These are phyloP conservation scores for Pseudocercospora fuligena DNA, from an alignment of 2,329 filamentous ascomycete genomes.

Conservation along the genomic window DNA sequence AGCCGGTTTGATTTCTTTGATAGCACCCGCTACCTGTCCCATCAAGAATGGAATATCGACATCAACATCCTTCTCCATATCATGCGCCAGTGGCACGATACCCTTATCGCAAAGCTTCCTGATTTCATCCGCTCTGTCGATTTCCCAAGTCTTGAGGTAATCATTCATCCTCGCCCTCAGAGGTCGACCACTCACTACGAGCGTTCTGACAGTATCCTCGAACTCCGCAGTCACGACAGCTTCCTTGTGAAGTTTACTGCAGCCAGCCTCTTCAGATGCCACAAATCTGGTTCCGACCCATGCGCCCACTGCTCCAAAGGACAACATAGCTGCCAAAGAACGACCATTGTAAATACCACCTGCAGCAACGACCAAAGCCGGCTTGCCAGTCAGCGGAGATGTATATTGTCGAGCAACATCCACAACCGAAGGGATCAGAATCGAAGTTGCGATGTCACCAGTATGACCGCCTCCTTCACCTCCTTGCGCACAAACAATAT, in stretches of 20 bases:
- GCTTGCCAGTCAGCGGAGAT: conserved; percentile 70
- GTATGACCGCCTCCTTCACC: conserved; percentile 94
- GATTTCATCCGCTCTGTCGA: conserved; percentile 70
- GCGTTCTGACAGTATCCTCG: conserved; percentile 78
- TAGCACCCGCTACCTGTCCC: conserved; percentile 87
- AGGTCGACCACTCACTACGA: conserved; percentile 82
- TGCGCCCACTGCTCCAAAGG: conserved; percentile 85
- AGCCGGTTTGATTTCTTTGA: conserved; percentile 78
- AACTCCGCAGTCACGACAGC: conserved; percentile 80
- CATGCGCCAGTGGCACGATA: conserved; percentile 78
- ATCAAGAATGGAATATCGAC: conserved; percentile 87
- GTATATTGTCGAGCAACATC: conserved; percentile 77
- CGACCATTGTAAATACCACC: conserved; percentile 86
- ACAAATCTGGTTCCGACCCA: conserved; percentile 97
- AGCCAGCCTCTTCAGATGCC: conserved; percentile 78
- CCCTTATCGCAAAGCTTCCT: conserved; percentile 75
- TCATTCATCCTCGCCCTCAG: conserved; percentile 80
- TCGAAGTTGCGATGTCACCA: conserved; percentile 81
- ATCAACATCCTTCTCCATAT: conserved; percentile 75
- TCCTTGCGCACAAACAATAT: conserved; percentile 90
- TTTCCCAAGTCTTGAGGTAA: conserved; percentile 82
- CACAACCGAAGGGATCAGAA: conserved; percentile 84
- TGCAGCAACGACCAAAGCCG: conserved; percentile 83
- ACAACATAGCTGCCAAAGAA: conserved; percentile 77
- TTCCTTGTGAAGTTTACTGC: conserved; percentile 80